These are phyloP conservation scores for Populus euphratica DNA, from an alignment of 345 rosid genomes.

Conservation along the genomic window DNA sequence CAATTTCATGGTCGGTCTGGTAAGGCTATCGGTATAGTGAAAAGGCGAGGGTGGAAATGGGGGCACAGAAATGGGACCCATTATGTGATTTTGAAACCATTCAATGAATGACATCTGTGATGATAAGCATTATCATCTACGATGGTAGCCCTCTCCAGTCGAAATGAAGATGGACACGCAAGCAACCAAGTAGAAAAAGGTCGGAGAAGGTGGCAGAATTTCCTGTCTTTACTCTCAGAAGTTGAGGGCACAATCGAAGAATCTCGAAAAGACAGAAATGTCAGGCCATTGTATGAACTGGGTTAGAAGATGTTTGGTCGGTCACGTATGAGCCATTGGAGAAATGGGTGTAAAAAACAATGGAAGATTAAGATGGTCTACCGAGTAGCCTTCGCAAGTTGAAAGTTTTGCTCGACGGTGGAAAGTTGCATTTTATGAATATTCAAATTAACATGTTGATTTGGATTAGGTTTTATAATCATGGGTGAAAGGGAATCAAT, in stretches of 20 bases:
- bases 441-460: no score
- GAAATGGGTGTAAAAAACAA: not conserved
- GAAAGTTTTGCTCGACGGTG: not conserved
- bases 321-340: not conserved
- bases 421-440: not conserved
- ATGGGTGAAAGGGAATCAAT: no score
- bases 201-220: not conserved
- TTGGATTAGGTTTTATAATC: no score
- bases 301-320: no score
- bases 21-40: slow-evolving; percentile 12
- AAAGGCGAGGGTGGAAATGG: not conserved
- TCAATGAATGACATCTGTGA: slow-evolving; percentile 11
- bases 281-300: not conserved
- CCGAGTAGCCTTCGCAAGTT: not conserved
- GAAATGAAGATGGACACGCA: not conserved
- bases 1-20: slow-evolving; percentile 15
- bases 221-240: slow-evolving; percentile 14
- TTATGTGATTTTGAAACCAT: not conserved
- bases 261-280: slow-evolving; percentile 1
- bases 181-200: no score
- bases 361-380: not conserved
- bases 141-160: not conserved
- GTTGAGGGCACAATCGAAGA: not conserved
- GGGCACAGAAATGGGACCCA: not conserved
- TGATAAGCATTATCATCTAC: slow-evolving; percentile 18